Evolutionary conservation across 2,329 filamentous ascomycete genomes (phyloP), one percentile per base, ranked within the genome.

Genomic region (Aspergillus hortae): DNA sequence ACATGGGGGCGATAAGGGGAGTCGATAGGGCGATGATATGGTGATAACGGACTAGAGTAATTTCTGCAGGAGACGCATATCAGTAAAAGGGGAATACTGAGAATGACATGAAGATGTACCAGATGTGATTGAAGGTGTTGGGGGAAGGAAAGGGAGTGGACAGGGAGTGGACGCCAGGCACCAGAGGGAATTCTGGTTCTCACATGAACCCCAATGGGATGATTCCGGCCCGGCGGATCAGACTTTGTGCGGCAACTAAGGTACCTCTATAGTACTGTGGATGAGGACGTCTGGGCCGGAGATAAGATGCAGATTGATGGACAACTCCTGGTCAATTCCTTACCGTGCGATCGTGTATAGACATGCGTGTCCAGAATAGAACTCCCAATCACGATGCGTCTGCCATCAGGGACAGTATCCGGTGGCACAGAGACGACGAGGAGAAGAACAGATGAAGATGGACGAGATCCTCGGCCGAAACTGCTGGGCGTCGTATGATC

Each of bases 401-500:
- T 11, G 10, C 10, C 27, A 30, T 30, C 27, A 30, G 27, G 27
- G 7, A 30, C 27, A 30, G 3, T 7, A 11, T 30, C 27, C 7
- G 25, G 27, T 11, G 27, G 27, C n/a, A 17, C 35, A 38, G 35
- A 12, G 12, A n/a, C 14, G 12, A 17, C 35, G 15, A 17, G 35
- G 15, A 17, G 12, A 17, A 38, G 14, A 38, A 17, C 35, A 38
- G 35, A 30, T 30, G 27, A 30, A 7, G 54, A 48, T 36, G 25
- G 21, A 41, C 4, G 21, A 35, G 30, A 48, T 38, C 35, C 35
- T 38, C 35, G 35, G 35, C 35, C 35, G 15, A 38, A n/a, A 17
- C 40, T 42, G 40, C 4, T 42, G 40, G 17, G 15, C 52, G 58
- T 61, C 62, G 64, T 66, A 67, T 67, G 64, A 67, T 67, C 65